These are phyloP conservation scores for Suhomyces yuchorum DNA, from an alignment of 1,139 yeast genomes.

Conservation along the genomic window DNA sequence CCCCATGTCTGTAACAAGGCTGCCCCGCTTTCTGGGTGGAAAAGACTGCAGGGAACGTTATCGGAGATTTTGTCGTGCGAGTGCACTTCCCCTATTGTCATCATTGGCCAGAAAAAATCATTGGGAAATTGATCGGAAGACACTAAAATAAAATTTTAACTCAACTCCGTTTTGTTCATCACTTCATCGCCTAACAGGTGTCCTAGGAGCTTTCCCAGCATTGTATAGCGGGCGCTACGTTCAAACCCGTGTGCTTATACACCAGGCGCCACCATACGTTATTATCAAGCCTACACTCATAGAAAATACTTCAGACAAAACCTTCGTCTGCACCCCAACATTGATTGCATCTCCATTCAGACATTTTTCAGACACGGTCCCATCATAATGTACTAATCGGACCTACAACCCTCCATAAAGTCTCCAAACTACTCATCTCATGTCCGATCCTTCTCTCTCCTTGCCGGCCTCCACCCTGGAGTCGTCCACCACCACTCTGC, in stretches of 20 bases:
- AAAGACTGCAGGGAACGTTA: not conserved
- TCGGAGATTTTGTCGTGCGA: slow-evolving; percentile 7
- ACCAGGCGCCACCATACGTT: not conserved
- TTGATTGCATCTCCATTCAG: not conserved
- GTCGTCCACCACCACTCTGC: not conserved
- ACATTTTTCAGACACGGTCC: not conserved
- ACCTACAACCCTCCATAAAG: not conserved
- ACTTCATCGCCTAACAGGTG: not conserved
- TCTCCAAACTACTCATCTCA: not conserved
- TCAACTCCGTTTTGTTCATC: slow-evolving; percentile 2
- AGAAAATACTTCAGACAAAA: not conserved
- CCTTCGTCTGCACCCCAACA: not conserved
- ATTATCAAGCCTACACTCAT: not conserved
- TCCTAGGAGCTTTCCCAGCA: not conserved
- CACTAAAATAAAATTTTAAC: slow-evolving; percentile 13
- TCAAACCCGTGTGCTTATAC: not conserved
- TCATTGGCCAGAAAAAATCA: slow-evolving; percentile 12
- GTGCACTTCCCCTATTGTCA: slow-evolving; percentile 7
- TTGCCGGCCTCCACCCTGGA: slow-evolving; percentile 5
- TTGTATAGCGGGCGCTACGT: slow-evolving; percentile 1
- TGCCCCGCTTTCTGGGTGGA: not conserved
- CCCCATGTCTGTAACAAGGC: not conserved
- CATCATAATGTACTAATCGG: slow-evolving; percentile 4
- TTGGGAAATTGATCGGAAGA: slow-evolving; percentile 22
- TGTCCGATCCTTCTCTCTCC: slow-evolving; percentile 10